Percentiles rank a stretch among this genome's conserved stretches.
Conservation (phyloP, 1,139 yeast genomes). For the Yamadazyma jaroonii region DNA sequence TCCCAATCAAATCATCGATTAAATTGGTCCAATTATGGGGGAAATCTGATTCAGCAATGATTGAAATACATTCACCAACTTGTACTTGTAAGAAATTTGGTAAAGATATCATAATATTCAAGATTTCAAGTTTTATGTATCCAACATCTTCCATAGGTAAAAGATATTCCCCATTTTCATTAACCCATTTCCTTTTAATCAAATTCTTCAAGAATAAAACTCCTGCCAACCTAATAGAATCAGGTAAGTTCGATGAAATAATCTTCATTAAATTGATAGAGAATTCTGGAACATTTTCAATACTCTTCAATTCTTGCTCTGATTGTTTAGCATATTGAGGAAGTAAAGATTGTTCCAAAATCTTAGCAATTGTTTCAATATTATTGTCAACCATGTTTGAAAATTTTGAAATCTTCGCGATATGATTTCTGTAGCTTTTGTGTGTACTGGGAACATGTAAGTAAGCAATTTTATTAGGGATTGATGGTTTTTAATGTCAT, state of each 20-base stretch:
- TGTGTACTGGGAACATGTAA: slow-evolving; percentile 87
- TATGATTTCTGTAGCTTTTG: slow-evolving; percentile 70
- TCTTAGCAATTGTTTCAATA: slow-evolving; percentile 41
- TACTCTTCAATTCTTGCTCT: slow-evolving; percentile 53
- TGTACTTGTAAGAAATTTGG: slow-evolving; percentile 80
- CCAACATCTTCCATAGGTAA: slow-evolving; percentile 61
- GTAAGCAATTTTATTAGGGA: slow-evolving; percentile 21
- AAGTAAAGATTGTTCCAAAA: slow-evolving; percentile 48
- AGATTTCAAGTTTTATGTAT: slow-evolving; percentile 70
- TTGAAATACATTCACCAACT: slow-evolving; percentile 87
- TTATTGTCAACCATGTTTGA: slow-evolving; percentile 34
- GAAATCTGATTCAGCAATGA: slow-evolving; percentile 94
- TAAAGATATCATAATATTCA: slow-evolving; percentile 76
- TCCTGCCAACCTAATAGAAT: slow-evolving; percentile 76
- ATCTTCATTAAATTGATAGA: slow-evolving; percentile 72
- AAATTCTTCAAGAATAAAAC: slow-evolving; percentile 90
- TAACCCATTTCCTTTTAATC: slow-evolving; percentile 81
- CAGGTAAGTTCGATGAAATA: slow-evolving; percentile 53
- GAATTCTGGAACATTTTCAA: slow-evolving; percentile 72
- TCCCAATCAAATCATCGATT: slow-evolving; percentile 70
- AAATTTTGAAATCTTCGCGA: slow-evolving; percentile 2
- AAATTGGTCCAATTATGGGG: slow-evolving; percentile 86
- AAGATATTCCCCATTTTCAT: slow-evolving; percentile 79
- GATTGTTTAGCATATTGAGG: slow-evolving; percentile 59
- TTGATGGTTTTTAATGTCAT: no score